Evolutionary conservation across 2,329 filamentous ascomycete genomes (phyloP).

Genomic region (Chaetomium globosum): DNA sequence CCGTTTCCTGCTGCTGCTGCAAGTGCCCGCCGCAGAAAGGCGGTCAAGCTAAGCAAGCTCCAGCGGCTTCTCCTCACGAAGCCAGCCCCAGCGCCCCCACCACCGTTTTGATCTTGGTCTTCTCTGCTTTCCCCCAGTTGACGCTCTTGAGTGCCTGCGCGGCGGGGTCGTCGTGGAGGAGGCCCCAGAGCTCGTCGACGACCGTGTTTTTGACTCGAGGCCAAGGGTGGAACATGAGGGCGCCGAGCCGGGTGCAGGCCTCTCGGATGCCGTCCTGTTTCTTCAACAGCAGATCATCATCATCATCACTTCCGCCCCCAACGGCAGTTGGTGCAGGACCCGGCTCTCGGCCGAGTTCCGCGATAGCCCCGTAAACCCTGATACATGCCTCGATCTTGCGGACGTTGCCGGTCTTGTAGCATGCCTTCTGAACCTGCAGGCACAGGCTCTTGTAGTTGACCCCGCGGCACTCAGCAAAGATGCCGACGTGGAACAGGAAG

Average conservation of each 20-base stretch:
- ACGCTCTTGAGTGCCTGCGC: constrained; percentile 51
- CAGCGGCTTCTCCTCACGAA: too few relatives aligned
- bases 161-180: constrained; percentile 41
- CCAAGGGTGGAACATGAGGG: constrained; percentile 79
- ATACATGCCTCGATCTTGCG: constrained; percentile 79
- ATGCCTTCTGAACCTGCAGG: constrained; percentile 71
- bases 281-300: constrained; percentile 33
- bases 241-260: constrained; percentile 69
- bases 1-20: neutral
- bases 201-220: constrained; percentile 67
- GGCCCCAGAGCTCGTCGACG: constrained; percentile 62
- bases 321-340: constrained; percentile 27
- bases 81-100: constrained; percentile 49
- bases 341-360: constrained; percentile 41
- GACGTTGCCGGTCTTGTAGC: constrained; percentile 81
- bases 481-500: constrained; percentile 70
- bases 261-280: constrained; percentile 52
- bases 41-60: constrained; percentile 17
- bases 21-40: constrained; percentile 7
- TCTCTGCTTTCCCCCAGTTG: constrained; percentile 61
- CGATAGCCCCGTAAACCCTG: constrained; percentile 75
- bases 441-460: constrained; percentile 63
- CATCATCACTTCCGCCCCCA: constrained; percentile 1
- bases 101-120: constrained; percentile 48
- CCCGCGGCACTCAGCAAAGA: constrained; percentile 45